Conservation (phyloP, 2,329 filamentous ascomycete genomes). For the Calonectria multiphialidica region DNA sequence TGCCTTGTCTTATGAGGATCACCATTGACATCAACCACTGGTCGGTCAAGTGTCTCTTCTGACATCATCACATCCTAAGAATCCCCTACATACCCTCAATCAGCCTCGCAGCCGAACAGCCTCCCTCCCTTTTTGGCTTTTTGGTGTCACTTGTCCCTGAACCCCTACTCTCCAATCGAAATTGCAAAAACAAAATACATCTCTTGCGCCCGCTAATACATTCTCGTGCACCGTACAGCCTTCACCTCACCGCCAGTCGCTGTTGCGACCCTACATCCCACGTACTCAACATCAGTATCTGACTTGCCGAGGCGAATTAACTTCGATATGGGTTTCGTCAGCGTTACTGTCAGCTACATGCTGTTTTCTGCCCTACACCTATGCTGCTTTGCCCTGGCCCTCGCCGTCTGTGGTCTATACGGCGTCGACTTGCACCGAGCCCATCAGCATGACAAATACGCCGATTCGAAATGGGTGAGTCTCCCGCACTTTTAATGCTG, state of each 20-base stretch:
- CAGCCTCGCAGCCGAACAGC: background rate
- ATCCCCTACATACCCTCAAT: background rate
- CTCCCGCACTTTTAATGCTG: background rate
- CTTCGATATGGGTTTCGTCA: conserved; percentile 57
- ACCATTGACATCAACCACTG: background rate
- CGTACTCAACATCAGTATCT: background rate
- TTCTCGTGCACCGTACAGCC: background rate
- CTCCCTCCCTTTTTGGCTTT: background rate
- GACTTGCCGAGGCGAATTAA: background rate
- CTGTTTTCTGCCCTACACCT: conserved; percentile 76
- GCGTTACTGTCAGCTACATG: conserved; percentile 61
- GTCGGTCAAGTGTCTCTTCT: background rate
- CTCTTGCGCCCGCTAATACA: background rate
- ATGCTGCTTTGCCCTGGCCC: conserved; percentile 80
- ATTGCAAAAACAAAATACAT: background rate
- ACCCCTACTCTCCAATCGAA: background rate
- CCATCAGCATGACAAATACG: conserved; percentile 59
- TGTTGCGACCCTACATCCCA: background rate
- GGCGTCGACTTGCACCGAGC: conserved; percentile 74
- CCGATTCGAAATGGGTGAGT: conserved; percentile 78
- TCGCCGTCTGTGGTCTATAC: conserved; percentile 85
- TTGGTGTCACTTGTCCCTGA: background rate
- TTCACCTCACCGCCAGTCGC: background rate
- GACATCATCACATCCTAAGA: background rate
- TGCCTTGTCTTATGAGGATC: background rate